Conservation (phyloP, 768 basidiomycete species). For the Tylopilus plumbeoviolaceoides region DNA sequence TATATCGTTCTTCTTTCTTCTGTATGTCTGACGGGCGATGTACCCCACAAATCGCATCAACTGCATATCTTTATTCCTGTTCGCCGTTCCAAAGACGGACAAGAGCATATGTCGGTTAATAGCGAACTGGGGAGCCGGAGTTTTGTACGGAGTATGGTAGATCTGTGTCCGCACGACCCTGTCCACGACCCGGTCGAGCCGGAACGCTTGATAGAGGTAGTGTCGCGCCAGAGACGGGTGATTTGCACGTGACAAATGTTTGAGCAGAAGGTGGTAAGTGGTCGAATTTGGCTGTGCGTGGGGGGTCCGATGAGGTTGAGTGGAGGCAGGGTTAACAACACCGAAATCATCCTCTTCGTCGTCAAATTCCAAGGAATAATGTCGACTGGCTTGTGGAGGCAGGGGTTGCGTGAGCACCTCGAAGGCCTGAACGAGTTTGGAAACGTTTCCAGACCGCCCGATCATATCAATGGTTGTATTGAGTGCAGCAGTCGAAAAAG, state of each 20-base stretch:
- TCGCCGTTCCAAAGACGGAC: slow-evolving; percentile 54
- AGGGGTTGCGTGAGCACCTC: slow-evolving; percentile 75
- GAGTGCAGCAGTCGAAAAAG: slow-evolving; percentile 61
- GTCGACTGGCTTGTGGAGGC: slow-evolving; percentile 42
- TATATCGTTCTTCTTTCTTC: slow-evolving; percentile 47
- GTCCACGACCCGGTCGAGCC: slow-evolving; percentile 37
- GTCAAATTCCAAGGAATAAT: slow-evolving; percentile 54
- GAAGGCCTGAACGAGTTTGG: slow-evolving; percentile 69
- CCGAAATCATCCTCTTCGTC: slow-evolving; percentile 64
- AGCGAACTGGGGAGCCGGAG: slow-evolving; percentile 49
- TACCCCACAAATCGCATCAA: slow-evolving; percentile 57
- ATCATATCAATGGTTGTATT: slow-evolving; percentile 73
- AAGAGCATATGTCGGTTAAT: slow-evolving; percentile 55
- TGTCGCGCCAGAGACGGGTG: slow-evolving; percentile 60
- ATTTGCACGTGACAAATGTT: slow-evolving; percentile 46
- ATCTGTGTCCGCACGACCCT: slow-evolving; percentile 34
- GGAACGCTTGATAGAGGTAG: slow-evolving; percentile 54
- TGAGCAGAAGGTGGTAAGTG: slow-evolving; percentile 59
- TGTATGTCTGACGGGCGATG: slow-evolving; percentile 43
- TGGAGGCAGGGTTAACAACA: slow-evolving; percentile 35
- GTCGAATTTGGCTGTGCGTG: slow-evolving; percentile 61
- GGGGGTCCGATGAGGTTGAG: slow-evolving; percentile 33
- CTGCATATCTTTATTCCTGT: slow-evolving; percentile 53
- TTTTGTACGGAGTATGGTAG: slow-evolving; percentile 25
- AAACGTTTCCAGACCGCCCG: slow-evolving; percentile 54